Evolutionary conservation across 2,329 filamentous ascomycete species (phyloP).

Genomic region (Aspergillus clavatus): DNA sequence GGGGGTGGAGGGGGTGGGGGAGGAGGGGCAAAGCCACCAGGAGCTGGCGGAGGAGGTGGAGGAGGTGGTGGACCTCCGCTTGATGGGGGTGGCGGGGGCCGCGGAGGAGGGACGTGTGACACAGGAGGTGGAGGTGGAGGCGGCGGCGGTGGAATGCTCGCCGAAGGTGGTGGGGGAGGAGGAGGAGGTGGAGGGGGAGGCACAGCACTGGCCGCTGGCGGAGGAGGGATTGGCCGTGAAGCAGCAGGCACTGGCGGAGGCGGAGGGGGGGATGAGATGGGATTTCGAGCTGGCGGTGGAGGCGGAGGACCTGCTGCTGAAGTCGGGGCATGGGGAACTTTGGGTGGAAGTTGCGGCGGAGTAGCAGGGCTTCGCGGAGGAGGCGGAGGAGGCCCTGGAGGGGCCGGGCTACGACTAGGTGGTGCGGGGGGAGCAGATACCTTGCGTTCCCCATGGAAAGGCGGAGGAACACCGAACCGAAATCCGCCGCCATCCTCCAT

Average conservation of each 20-base stretch:
- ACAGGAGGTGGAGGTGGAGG: conserved; percentile 30
- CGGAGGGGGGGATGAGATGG: conserved; percentile 41
- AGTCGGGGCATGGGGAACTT: conserved; percentile 34
- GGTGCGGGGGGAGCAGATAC: conserved; percentile 66
- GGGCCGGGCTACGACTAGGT: conserved; percentile 60
- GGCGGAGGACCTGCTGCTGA: conserved; percentile 47
- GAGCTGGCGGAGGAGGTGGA: conserved; percentile 30
- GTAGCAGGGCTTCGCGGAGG: conserved; percentile 45
- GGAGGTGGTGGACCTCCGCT: conserved; percentile 32
- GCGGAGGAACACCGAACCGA: conserved; percentile 73
- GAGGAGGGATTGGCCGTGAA: conserved; percentile 31
- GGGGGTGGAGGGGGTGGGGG: conserved; percentile 47
- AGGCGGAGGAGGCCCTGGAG: conserved; percentile 61
- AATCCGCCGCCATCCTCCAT: conserved; percentile 58
- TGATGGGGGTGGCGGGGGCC: conserved; percentile 38
- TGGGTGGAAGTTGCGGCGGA: conserved; percentile 48
- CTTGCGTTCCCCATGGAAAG: conserved; percentile 64
- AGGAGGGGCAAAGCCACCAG: conserved; percentile 31
- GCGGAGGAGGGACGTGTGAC: conserved; percentile 24
- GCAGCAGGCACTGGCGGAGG: conserved; percentile 36
- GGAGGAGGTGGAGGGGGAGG: conserved; percentile 32
- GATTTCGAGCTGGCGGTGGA: conserved; percentile 47
- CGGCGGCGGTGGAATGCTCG: conserved; percentile 49
- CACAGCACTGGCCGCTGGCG: conserved; percentile 23
- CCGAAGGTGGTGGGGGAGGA: conserved; percentile 32